A percentile compares a stretch with the other conserved stretches of the same genome.
phyloP scores from a whole-genome alignment of 164 flowering plant genomes.

The Magnolia changhungtana region DNA sequence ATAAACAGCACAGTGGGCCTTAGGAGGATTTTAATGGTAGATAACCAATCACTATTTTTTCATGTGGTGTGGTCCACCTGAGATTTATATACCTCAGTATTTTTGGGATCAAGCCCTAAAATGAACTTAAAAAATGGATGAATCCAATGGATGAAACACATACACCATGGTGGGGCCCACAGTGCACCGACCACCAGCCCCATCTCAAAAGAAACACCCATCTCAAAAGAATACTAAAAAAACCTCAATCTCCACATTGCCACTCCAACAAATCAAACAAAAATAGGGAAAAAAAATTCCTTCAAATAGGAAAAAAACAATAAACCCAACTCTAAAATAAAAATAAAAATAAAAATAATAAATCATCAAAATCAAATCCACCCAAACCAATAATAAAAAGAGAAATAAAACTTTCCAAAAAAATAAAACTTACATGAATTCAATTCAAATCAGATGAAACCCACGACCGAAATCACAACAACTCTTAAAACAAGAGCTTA shows the following conservation, averaged over 20 bases:
- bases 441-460: not conserved
- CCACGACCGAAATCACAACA: not conserved
- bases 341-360: no score
- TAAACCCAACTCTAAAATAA: not conserved
- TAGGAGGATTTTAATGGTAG: no score
- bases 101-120: no score
- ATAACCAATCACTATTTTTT: no score
- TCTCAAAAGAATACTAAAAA: not conserved
- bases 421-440: not conserved
- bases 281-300: not conserved
- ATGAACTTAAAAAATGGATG: no score
- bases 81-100: no score
- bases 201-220: not conserved
- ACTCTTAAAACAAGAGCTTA: not conserved
- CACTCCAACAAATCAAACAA: constrained; percentile 3
- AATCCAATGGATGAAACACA: no score
- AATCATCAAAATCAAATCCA: not conserved
- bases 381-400: not conserved
- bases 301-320: not conserved
- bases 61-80: no score
- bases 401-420: not conserved
- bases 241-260: not conserved
- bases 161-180: no score
- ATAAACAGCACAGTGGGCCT: no score
- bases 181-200: no score